These are phyloP conservation scores for Scleroderma bovista DNA, from an alignment of 768 basidiomycete genomes.

Conservation along the genomic window DNA sequence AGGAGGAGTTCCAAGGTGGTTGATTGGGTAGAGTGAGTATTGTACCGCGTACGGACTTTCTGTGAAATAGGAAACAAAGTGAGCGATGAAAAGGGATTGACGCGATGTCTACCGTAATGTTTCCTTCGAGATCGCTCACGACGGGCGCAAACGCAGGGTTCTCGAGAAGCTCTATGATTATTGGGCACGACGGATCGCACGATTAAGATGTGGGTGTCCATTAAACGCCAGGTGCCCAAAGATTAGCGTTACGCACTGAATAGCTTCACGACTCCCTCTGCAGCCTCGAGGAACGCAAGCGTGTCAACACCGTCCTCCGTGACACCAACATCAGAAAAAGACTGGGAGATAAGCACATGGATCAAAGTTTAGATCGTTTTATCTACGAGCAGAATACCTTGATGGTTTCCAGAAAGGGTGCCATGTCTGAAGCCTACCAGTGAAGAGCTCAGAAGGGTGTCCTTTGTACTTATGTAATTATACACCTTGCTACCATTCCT, in stretches of 20 bases:
- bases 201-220: not conserved
- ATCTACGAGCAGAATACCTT: slow-evolving; percentile 39
- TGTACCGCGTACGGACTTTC: slow-evolving; percentile 88
- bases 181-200: not conserved
- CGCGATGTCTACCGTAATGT: slow-evolving; percentile 61
- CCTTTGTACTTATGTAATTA: too few species aligned
- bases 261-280: slow-evolving; percentile 80
- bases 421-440: too few species aligned
- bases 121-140: slow-evolving; percentile 82
- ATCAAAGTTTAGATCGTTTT: not conserved
- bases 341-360: slow-evolving; percentile 41
- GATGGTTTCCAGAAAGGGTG: slow-evolving; percentile 69
- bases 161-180: slow-evolving; percentile 18
- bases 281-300: slow-evolving; percentile 78
- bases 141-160: slow-evolving; percentile 70
- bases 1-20: slow-evolving; percentile 81
- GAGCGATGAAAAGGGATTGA: not conserved
- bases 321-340: slow-evolving; percentile 87
- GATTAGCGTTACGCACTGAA: slow-evolving; percentile 57
- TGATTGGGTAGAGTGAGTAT: slow-evolving; percentile 57
- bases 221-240: not conserved
- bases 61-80: slow-evolving; percentile 25
- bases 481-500: too few species aligned
- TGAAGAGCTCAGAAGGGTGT: too few species aligned
- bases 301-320: slow-evolving; percentile 89